A percentile compares a stretch with the other conserved stretches of the same genome.
Conservation (phyloP, 331 rosid genomes). For the Arachis monticola region DNA sequence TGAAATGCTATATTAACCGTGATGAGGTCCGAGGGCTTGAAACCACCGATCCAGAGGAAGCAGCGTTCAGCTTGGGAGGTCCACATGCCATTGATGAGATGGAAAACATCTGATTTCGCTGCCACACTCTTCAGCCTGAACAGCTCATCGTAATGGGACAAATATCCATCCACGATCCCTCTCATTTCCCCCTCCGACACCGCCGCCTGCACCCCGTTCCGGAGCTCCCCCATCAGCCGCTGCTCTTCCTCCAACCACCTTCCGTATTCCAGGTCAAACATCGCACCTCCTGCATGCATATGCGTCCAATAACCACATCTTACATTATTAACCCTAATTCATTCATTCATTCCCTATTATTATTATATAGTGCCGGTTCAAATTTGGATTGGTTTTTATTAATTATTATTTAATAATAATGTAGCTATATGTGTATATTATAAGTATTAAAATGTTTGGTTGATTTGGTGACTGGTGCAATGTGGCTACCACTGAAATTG, state of each 20-base stretch:
- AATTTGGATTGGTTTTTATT: not conserved
- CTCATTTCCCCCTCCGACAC: constrained; percentile 70
- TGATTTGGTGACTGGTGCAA: constrained; percentile 31
- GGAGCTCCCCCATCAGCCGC: constrained; percentile 68
- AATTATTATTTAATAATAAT: not conserved
- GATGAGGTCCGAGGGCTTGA: constrained; percentile 86
- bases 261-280: constrained; percentile 91
- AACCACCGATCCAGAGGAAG: constrained; percentile 97
- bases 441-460: constrained; percentile 8
- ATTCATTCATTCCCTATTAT: not conserved
- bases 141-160: constrained; percentile 77
- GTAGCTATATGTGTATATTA: not conserved
- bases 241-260: constrained; percentile 95
- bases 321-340: too few species aligned
- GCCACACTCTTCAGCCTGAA: constrained; percentile 72
- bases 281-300: constrained; percentile 70
- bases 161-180: constrained; percentile 65
- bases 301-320: not conserved
- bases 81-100: constrained; percentile 88
- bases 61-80: constrained; percentile 90
- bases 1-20: constrained; percentile 41
- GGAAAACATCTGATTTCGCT: constrained; percentile 90
- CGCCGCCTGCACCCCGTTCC: constrained; percentile 68
- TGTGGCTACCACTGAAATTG: constrained; percentile 40
- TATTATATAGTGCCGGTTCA: constrained; percentile 24